These are phyloP conservation scores for Populus alba DNA, from an alignment of 345 rosid genomes.

Conservation along the genomic window DNA sequence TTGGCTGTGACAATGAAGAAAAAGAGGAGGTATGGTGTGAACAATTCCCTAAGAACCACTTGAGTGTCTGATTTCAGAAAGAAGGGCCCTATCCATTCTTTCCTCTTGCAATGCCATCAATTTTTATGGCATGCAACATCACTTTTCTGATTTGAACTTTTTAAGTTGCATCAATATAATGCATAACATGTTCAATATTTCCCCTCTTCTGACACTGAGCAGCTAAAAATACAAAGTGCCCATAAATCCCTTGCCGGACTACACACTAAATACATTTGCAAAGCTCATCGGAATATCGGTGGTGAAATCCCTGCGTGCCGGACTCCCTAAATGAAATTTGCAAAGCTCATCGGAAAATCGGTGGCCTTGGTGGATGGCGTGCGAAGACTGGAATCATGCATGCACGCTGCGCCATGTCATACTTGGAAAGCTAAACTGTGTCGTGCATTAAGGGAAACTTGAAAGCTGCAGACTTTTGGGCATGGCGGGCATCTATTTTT, in stretches of 20 bases:
- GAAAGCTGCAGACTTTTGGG: neutral
- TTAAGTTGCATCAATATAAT: neutral
- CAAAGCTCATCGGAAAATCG: too few species aligned
- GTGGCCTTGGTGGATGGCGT: too few species aligned
- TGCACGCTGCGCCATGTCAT: neutral
- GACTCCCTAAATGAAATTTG: too few species aligned
- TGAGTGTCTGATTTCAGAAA: conserved; percentile 1
- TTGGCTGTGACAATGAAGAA: too few species aligned
- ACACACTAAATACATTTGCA: too few species aligned
- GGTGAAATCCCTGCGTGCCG: too few species aligned
- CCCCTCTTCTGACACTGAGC: too few species aligned
- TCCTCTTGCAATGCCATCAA: conserved; percentile 1
- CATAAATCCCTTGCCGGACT: too few species aligned
- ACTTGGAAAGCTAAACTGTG: neutral
- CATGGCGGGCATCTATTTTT: neutral
- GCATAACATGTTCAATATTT: neutral
- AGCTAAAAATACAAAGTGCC: too few species aligned
- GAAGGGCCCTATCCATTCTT: neutral
- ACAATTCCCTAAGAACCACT: conserved; percentile 7
- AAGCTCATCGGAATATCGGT: too few species aligned
- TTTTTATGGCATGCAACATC: neutral
- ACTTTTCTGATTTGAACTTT: conserved; percentile 3
- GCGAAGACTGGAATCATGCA: too few species aligned
- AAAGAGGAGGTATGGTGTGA: too few species aligned
- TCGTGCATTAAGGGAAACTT: neutral